phyloP scores from a whole-genome alignment of 306 rosid genomes.

The Sicyos edulis region DNA sequence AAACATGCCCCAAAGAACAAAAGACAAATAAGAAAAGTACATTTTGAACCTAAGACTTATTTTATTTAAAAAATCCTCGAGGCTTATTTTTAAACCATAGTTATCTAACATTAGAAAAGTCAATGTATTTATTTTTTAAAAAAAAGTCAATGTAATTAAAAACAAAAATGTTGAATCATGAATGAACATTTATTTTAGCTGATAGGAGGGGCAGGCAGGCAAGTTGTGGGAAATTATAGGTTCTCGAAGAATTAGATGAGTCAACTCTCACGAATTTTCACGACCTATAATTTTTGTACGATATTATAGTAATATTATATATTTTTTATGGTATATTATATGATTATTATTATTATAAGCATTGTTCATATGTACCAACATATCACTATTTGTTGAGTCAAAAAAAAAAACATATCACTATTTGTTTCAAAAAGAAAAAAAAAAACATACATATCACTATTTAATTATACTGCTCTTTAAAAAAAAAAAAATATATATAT shows the following conservation, averaged over 20 bases:
- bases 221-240: neutral
- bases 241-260: neutral
- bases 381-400: no score
- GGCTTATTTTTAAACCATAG: neutral
- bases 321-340: neutral
- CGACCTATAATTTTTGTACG: no score
- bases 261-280: neutral
- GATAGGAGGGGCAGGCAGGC: neutral
- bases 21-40: no score
- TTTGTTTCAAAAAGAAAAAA: no score
- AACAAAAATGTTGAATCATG: neutral
- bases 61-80: neutral
- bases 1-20: no score
- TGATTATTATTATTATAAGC: neutral
- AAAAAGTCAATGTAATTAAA: neutral
- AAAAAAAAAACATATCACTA: no score
- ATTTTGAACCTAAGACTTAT: neutral
- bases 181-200: neutral
- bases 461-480: no score
- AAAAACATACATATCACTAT: no score
- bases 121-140: no score
- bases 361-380: neutral
- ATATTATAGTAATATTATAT: no score
- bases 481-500: no score
- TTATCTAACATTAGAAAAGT: neutral